These are phyloP conservation scores for Russula sp. DNA, from an alignment of 768 basidiomycete species.

Conservation along the genomic window DNA sequence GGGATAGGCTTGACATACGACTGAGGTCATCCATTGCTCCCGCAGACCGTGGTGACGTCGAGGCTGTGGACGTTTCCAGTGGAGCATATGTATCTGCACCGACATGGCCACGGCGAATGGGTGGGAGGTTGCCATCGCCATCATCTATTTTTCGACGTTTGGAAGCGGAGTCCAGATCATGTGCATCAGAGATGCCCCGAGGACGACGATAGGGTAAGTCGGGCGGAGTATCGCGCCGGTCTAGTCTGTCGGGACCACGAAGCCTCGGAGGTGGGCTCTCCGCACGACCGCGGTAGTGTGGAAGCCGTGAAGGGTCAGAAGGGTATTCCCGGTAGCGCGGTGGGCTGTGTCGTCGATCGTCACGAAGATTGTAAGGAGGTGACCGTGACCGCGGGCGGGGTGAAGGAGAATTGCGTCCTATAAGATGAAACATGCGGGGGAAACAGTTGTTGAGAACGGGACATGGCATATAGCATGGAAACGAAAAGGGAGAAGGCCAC, in stretches of 20 bases:
- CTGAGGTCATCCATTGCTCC: slow-evolving; percentile 12
- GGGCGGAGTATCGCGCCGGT: slow-evolving; percentile 8
- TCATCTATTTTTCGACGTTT: slow-evolving; percentile 20
- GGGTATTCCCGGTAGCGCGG: slow-evolving; percentile 14
- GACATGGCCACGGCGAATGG: slow-evolving; percentile 9
- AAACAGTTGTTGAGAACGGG: slow-evolving; percentile 22
- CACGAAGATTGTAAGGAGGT: slow-evolving; percentile 13
- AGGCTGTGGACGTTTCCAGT: slow-evolving; percentile 10
- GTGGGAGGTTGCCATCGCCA: slow-evolving; percentile 4
- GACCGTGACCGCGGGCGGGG: slow-evolving; percentile 16
- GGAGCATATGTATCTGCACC: slow-evolving; percentile 8
- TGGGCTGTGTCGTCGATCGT: slow-evolving; percentile 13
- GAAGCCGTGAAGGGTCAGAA: slow-evolving; percentile 3
- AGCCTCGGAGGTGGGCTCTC: slow-evolving; percentile 16
- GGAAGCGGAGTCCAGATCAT: slow-evolving; percentile 12
- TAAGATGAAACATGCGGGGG: slow-evolving; percentile 20
- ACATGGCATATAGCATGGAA: slow-evolving; percentile 16
- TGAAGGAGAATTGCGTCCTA: slow-evolving; percentile 22
- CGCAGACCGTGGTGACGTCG: slow-evolving; percentile 17
- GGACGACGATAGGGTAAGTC: slow-evolving; percentile 19
- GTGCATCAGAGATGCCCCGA: slow-evolving; percentile 7
- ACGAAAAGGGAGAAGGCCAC: slow-evolving; percentile 22
- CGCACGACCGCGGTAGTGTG: slow-evolving; percentile 8
- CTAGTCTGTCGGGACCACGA: slow-evolving; percentile 1
- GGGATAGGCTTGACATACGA: slow-evolving; percentile 21